Base-by-base conservation (phyloP, 768 basidiomycete genomes). In the Ramaria rubella region DNA sequence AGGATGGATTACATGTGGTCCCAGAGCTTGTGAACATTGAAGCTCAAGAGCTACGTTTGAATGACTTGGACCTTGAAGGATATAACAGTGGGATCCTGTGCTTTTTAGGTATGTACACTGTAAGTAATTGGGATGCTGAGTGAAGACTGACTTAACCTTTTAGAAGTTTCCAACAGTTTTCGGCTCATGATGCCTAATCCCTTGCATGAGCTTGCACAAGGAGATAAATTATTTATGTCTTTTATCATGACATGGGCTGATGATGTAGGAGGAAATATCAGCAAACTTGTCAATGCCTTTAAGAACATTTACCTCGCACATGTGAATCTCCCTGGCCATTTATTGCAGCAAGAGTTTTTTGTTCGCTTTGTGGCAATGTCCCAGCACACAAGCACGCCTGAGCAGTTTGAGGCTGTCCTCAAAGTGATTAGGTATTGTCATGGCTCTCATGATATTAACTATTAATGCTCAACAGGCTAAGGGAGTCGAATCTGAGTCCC, bases 351-450 rank as follows among this genome's bases (percentile, higher is more conserved):
- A 33, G 57, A 58, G 55, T 49, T 14, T 33, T 31, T 45, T 33
- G 19, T 56, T 31, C 40, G 43, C 15, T 57, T 57, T 6, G 44
- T 57, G 29, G 21, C 4, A 8, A 73, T 73, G 1, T 77, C 74
- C 2, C 67, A 65, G 6, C 58, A 70, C 56, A 73, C 75, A 1
- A 59, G 59, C 7, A 58, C 70, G 19, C 53, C 67, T 1, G 77
- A 79, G 56, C 75, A 77, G 51, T 71, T 74, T 49, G 60, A 65
- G 3, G 70, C 63, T 0, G 63, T 75, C 7, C 66, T 69, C 42
- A 24, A 63, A 5, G 52, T 64, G 6, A 69, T 76, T n/a, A 61
- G 68, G 72, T 74, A 46, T 24, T 66, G 15, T 23, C 17, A 17
- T 21, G 17, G 19, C 4, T 52, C 5, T 19, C 44, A 26, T 33